Percentiles rank a stretch among this genome's conserved stretches.
Evolutionary conservation across 345 rosid genomes (phyloP).

Genomic region (Sisymbrium altissimum): DNA sequence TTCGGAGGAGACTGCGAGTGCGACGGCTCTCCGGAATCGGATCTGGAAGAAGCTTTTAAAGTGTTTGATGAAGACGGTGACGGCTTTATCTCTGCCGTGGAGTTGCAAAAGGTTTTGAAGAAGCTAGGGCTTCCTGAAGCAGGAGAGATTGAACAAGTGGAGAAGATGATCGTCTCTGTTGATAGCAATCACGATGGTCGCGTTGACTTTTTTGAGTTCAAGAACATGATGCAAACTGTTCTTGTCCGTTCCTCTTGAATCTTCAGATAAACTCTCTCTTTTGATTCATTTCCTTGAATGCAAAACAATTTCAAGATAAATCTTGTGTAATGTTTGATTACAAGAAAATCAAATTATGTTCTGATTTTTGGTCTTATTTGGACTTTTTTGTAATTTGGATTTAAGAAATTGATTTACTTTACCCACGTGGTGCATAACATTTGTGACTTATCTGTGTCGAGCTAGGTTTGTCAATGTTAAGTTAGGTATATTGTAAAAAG

Average conservation of each 20-base stretch:
- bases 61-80: constrained; percentile 91
- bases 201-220: constrained; percentile 88
- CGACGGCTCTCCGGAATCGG: constrained; percentile 46
- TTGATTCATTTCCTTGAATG: constrained; percentile 2
- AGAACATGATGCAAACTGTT: constrained; percentile 79
- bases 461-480: too few relatives aligned
- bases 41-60: constrained; percentile 83
- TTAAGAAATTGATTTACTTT: too few relatives aligned
- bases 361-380: too few relatives aligned
- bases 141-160: constrained; percentile 58
- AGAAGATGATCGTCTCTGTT: constrained; percentile 80
- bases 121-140: constrained; percentile 74
- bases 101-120: constrained; percentile 66
- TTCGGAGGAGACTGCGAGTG: constrained; percentile 25
- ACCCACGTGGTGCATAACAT: too few relatives aligned
- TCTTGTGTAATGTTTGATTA: not conserved
- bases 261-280: not conserved
- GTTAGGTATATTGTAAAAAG: too few relatives aligned
- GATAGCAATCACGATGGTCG: constrained; percentile 75
- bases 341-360: too few relatives aligned
- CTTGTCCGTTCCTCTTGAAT: constrained; percentile 41
- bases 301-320: not conserved
- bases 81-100: constrained; percentile 75
- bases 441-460: too few relatives aligned
- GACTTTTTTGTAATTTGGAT: too few relatives aligned